These are phyloP conservation scores for Perkinsus chesapeaki DNA, from an alignment of 169 alveolate genomes.

Conservation along the genomic window DNA sequence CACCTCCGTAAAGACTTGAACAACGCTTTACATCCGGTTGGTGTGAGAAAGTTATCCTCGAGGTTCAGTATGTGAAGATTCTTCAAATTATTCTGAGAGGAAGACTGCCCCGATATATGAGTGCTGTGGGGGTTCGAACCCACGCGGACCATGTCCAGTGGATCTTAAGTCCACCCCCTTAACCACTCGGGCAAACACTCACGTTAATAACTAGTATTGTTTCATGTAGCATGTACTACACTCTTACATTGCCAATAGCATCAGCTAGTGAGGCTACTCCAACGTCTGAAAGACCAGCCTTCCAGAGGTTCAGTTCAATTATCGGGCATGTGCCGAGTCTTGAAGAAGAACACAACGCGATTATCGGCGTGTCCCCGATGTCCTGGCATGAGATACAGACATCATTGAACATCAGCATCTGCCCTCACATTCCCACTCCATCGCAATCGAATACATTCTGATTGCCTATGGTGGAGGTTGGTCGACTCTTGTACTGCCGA, in stretches of 20 bases:
- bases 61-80: not conserved
- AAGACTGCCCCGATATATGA: not conserved
- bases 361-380: not conserved
- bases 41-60: not conserved
- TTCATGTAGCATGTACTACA: not conserved
- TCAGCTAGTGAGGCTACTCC: not conserved
- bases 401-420: no score
- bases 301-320: not conserved
- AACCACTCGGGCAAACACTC: not conserved
- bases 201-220: no score
- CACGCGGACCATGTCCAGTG: not conserved
- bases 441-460: not conserved
- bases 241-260: not conserved
- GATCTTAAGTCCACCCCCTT: not conserved
- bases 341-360: not conserved
- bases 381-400: no score
- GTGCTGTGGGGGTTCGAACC: not conserved
- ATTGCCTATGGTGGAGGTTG: not conserved
- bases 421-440: not conserved
- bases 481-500: not conserved
- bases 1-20: not conserved
- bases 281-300: not conserved
- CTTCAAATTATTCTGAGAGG: not conserved
- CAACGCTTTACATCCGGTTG: not conserved
- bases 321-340: not conserved